Base-by-base conservation (phyloP, 2,329 filamentous ascomycete species). In the Calonectria multiphialidica region DNA sequence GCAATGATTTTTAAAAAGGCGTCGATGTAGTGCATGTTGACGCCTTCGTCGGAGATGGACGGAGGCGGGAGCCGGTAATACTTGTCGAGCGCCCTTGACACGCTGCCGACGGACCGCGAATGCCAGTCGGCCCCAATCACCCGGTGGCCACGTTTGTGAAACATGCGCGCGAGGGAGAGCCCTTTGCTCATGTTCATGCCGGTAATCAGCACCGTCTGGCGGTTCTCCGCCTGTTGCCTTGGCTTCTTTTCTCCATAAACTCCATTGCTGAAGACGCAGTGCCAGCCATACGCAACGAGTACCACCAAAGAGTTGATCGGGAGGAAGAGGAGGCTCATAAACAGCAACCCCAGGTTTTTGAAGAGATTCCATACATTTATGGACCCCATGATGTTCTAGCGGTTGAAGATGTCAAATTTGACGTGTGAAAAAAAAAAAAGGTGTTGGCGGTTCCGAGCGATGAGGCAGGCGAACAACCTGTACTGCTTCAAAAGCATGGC, bases 111-210 rank as follows among this genome's bases (percentile, higher is more conserved):
- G 1, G 87, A 87, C 0, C 87, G 70, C 1, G 85, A 82, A 59
- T 90, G 87, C 64, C 92, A 90, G 78, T 95, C 93, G 13, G 93
- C 93, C 5, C 93, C 93, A 47, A 95, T 88, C 45, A 95, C 93
- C n/a, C 87, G 87, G 80, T 95, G 92, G 2, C 92, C 92, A 1
- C 88, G 87, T 28, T 88, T 82, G 75, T 93, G 87, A 81, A 95
- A 93, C 4, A 89, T 82, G 40, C 94, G 89, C 5, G 93, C 92
- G 10, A 96, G 83, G 0, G 86, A 84, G 3, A 95, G 86, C 5
- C 93, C 93, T 80, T 95, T 94, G 50, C 90, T 87, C 89, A 94
- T 95, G 55, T 91, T 90, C 3, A 95, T 87, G 2, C 94, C 93
- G 0, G 93, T 95, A 49, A 96, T 88, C 16, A 96, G 87, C 42